Conservation (phyloP, 2,329 filamentous ascomycete genomes). For the Aspergillus sp. region DNA sequence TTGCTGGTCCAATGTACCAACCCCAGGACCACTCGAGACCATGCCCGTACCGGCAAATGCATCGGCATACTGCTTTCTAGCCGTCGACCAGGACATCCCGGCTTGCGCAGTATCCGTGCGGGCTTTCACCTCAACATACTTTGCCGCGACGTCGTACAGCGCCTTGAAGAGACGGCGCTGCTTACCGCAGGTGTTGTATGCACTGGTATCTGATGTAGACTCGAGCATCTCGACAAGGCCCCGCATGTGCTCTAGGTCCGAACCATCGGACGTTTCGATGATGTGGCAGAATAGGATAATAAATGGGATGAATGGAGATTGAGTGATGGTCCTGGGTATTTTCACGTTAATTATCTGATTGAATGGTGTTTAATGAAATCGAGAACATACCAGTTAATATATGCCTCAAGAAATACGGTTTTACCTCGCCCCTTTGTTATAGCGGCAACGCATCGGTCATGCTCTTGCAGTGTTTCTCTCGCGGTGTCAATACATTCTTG, state of each 20-base stretch:
- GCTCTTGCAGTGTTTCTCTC: conserved; percentile 7
- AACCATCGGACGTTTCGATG: conserved; percentile 13
- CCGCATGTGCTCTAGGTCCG: conserved; percentile 11
- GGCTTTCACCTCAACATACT: conserved; percentile 11
- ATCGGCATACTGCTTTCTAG: not conserved
- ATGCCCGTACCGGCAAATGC: not conserved
- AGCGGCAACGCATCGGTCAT: conserved; percentile 10
- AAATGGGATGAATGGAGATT: conserved; percentile 16
- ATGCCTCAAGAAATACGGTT: conserved; percentile 5
- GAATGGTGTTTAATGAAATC: not conserved
- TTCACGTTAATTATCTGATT: not conserved
- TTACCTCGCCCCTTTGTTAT: conserved; percentile 3
- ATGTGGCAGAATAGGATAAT: conserved; percentile 18
- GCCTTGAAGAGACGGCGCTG: conserved; percentile 14
- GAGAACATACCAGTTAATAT: conserved; percentile 14
- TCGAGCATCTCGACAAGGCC: conserved; percentile 11
- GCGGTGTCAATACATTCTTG: conserved; percentile 12
- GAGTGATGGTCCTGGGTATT: not conserved
- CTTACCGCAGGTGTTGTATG: conserved; percentile 1
- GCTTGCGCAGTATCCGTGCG: not conserved
- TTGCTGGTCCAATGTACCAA: not conserved
- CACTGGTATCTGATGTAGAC: not conserved
- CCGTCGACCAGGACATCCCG: not conserved
- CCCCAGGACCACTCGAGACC: rapidly evolving
- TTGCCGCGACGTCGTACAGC: conserved; percentile 13